These are phyloP conservation scores for Aegilops longissima DNA, from an alignment of 176 grass and related monocot genomes.

Conservation along the genomic window DNA sequence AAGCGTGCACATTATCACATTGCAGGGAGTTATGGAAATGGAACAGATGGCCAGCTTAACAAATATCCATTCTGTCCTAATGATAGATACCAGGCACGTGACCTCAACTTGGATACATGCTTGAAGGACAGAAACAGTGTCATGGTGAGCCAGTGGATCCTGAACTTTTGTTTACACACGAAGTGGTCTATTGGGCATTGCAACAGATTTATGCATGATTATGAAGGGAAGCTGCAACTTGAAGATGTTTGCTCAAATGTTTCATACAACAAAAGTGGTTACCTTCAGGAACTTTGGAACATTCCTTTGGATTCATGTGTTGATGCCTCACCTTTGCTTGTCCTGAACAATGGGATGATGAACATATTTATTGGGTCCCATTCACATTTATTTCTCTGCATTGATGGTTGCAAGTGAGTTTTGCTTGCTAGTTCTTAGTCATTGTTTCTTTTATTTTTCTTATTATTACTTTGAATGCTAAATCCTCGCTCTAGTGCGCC, in stretches of 20 bases:
- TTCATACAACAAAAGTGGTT: conserved; percentile 36
- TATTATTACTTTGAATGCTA: conserved; percentile 6
- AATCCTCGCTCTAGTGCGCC: not conserved
- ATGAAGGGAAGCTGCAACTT: conserved; percentile 29
- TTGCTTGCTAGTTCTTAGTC: not conserved
- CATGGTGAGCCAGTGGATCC: conserved; percentile 35
- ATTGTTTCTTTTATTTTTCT: conserved; percentile 2
- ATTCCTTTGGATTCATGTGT: conserved; percentile 79
- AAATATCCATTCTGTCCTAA: conserved; percentile 22
- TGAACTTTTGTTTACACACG: conserved; percentile 43
- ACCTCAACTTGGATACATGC: not conserved
- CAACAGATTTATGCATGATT: conserved; percentile 59
- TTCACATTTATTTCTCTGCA: conserved; percentile 76
- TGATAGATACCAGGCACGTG: not conserved
- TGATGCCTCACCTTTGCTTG: conserved; percentile 94
- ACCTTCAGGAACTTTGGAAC: conserved; percentile 64
- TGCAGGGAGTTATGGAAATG: conserved; percentile 13
- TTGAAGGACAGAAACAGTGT: conserved; percentile 34
- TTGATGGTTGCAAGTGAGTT: conserved; percentile 67
- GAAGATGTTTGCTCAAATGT: conserved; percentile 41
- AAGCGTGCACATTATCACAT: conserved; percentile 27
- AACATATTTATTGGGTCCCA: conserved; percentile 85
- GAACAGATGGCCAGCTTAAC: not conserved
- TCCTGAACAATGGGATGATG: conserved; percentile 58
- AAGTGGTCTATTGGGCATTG: conserved; percentile 58